These are phyloP conservation scores for Ceratocystis variospora DNA, from an alignment of 2,329 filamentous ascomycete genomes.

Conservation along the genomic window DNA sequence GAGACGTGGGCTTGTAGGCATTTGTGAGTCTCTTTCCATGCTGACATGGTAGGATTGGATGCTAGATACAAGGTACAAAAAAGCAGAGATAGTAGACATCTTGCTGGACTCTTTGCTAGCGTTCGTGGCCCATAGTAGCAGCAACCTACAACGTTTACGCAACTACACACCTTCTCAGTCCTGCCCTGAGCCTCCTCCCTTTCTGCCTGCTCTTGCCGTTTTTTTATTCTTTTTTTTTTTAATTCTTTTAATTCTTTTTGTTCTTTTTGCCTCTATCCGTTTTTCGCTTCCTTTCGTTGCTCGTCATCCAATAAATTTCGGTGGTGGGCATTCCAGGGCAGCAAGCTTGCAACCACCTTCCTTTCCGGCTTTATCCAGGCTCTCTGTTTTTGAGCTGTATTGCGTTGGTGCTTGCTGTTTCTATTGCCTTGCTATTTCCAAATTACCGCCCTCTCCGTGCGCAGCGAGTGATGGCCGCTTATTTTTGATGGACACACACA, in stretches of 20 bases:
- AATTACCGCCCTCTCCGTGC: neutral
- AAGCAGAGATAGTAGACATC: neutral
- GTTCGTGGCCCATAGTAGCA: neutral
- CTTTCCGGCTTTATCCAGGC: neutral
- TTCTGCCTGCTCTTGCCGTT: neutral
- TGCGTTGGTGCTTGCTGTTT: neutral
- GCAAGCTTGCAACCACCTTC: neutral
- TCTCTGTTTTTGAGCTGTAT: neutral
- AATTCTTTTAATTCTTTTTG: neutral
- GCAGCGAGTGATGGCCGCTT: neutral
- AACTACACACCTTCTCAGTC: neutral
- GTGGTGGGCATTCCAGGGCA: constrained; percentile 1
- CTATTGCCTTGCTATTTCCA: neutral
- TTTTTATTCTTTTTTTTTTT: neutral
- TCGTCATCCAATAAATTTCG: neutral
- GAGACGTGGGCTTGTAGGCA: neutral
- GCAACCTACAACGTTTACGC: neutral
- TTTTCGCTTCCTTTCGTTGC: neutral
- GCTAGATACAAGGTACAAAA: too few species aligned
- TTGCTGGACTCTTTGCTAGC: neutral
- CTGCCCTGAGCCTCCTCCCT: neutral
- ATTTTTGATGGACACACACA: neutral
- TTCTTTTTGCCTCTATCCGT: neutral
- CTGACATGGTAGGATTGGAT: neutral
- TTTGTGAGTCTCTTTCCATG: neutral